Conservation (phyloP, 192 early-diverging fungal species). For the Umbelopsis isabellina region DNA sequence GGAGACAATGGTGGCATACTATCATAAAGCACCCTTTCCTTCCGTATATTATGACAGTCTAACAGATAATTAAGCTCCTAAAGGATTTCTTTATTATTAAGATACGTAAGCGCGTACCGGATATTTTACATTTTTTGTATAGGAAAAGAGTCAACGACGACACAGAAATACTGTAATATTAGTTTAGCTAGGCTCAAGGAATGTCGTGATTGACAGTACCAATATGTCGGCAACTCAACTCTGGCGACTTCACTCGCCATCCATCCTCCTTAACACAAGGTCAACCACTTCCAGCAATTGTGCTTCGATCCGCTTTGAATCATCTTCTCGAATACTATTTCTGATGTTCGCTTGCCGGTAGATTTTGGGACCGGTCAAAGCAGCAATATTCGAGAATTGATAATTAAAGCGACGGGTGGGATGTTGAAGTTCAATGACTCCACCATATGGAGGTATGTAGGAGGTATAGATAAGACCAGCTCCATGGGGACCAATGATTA, state of each 20-base stretch:
- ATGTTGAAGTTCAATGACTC: conserved; percentile 27
- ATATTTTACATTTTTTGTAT: too few relatives aligned
- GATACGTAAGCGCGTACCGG: too few relatives aligned
- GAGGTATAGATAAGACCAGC: conserved; percentile 18
- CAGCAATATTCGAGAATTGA: conserved; percentile 24
- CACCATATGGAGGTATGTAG: conserved; percentile 16
- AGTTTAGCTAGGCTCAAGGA: too few relatives aligned
- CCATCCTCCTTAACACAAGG: conserved; percentile 7
- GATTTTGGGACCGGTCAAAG: conserved; percentile 7
- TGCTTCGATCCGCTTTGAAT: neutral
- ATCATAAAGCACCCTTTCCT: too few relatives aligned
- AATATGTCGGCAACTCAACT: too few relatives aligned
- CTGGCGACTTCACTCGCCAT: neutral
- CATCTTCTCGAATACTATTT: neutral
- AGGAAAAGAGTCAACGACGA: too few relatives aligned
- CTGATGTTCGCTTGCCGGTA: neutral
- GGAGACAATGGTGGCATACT: too few relatives aligned
- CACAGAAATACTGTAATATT: too few relatives aligned
- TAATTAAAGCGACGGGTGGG: conserved; percentile 21
- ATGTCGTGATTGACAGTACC: too few relatives aligned
- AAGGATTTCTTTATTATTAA: too few relatives aligned
- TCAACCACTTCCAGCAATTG: neutral
- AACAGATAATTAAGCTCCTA: too few relatives aligned
- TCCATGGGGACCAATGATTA: conserved; percentile 24
- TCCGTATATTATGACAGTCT: too few relatives aligned